Percentiles rank a stretch among this genome's conserved stretches.
Conservation (phyloP, 1,284 basidiomycete genomes). For the Lentinula novae-zelandiae region DNA sequence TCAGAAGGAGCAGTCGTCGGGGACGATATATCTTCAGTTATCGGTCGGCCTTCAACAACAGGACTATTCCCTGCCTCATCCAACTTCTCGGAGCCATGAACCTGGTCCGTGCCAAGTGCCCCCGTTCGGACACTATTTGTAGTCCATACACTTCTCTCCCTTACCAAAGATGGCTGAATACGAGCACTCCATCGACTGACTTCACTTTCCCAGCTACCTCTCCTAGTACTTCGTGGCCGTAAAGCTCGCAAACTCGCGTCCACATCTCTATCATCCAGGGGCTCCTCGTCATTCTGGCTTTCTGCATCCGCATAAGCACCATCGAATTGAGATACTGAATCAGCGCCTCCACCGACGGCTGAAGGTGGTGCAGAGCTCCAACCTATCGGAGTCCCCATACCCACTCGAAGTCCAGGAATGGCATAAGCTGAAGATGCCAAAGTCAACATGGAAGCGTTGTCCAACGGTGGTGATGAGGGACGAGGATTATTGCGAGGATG, state of each 20-base stretch:
- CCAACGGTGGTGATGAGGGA: constrained; percentile 83
- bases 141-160: constrained; percentile 56
- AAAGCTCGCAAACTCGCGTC: constrained; percentile 79
- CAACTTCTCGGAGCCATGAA: constrained; percentile 3
- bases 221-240: constrained; percentile 72
- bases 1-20: neutral
- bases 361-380: constrained; percentile 47
- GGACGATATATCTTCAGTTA: neutral
- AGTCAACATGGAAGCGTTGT: constrained; percentile 90
- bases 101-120: constrained; percentile 31
- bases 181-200: constrained; percentile 81
- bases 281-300: constrained; percentile 63
- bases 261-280: constrained; percentile 61
- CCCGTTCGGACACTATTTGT: constrained; percentile 56
- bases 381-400: constrained; percentile 29
- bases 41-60: neutral
- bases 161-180: constrained; percentile 41
- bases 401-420: constrained; percentile 47
- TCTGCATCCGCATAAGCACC: constrained; percentile 55
- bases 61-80: constrained; percentile 6
- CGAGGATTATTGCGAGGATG: constrained; percentile 95
- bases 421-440: constrained; percentile 91
- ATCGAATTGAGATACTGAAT: constrained; percentile 69
- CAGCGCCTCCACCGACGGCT: constrained; percentile 52
- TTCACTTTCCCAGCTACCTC: constrained; percentile 83